Evolutionary conservation across 2,329 filamentous ascomycete species (phyloP).

Genomic region (Cytospora schulzeri): DNA sequence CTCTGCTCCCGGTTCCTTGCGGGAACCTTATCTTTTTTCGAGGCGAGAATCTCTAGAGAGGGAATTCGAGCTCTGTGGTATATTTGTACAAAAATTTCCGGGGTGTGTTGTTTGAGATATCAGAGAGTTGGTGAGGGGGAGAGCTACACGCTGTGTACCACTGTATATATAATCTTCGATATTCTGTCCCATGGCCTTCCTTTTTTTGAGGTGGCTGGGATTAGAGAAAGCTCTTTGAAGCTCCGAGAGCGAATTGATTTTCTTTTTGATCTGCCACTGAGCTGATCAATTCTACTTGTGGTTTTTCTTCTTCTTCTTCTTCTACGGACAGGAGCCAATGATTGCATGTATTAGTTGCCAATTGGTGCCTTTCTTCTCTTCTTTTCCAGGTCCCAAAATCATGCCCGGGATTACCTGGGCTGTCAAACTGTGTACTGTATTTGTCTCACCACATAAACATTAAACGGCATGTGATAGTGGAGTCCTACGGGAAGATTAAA

Average conservation of each 20-base stretch:
- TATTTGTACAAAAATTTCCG: constrained; percentile 19
- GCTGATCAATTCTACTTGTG: constrained; percentile 9
- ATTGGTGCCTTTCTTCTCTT: background rate
- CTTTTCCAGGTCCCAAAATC: no score
- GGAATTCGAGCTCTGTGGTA: constrained; percentile 4
- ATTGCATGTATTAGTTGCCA: background rate
- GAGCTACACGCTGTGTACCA: constrained; percentile 4
- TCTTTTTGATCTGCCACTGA: constrained; percentile 22
- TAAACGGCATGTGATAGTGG: constrained; percentile 24
- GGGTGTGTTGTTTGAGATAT: constrained; percentile 16
- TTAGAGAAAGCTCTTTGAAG: constrained; percentile 6
- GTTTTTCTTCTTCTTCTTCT: no score
- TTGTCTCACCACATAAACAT: background rate
- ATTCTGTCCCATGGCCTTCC: constrained; percentile 12
- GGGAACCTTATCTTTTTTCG: constrained; percentile 11
- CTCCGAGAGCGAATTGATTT: constrained; percentile 27
- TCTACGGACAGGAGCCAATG: background rate
- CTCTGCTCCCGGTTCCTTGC: background rate
- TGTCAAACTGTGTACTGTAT: no score
- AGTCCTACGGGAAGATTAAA: background rate
- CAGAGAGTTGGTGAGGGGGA: background rate
- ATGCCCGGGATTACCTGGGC: no score
- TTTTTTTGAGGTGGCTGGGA: constrained; percentile 2
- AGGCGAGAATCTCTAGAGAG: background rate
- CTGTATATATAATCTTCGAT: constrained; percentile 26